These are phyloP conservation scores for Teratosphaeria gauchensis DNA, from an alignment of 2,329 filamentous ascomycete species.

Conservation along the genomic window DNA sequence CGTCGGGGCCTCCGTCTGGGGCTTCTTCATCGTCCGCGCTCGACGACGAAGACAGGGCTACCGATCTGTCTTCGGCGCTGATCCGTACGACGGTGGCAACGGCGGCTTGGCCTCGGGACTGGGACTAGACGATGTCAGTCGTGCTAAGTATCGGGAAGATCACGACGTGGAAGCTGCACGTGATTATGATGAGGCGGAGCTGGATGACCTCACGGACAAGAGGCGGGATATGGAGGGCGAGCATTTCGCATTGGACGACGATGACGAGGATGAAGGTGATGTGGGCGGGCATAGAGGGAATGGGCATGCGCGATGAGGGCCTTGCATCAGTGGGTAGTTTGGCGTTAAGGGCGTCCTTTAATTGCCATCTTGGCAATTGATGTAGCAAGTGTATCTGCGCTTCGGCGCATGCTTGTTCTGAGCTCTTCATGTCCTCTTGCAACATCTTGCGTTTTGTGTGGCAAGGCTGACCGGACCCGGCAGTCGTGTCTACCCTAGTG, in stretches of 20 bases:
- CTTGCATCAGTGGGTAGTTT: neutral
- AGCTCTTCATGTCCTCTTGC: neutral
- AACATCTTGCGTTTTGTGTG: neutral
- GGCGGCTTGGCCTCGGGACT: constrained; percentile 37
- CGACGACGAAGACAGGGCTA: constrained; percentile 41
- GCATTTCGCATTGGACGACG: constrained; percentile 14
- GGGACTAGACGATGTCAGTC: constrained; percentile 27
- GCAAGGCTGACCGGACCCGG: neutral
- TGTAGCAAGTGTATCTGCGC: neutral
- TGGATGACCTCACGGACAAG: constrained; percentile 40
- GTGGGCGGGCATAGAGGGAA: constrained; percentile 3
- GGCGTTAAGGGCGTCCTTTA: neutral
- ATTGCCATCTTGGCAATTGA: neutral
- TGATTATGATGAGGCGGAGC: constrained; percentile 51
- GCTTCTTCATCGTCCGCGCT: constrained; percentile 55
- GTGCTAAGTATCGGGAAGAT: constrained; percentile 8
- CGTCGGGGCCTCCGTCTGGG: constrained; percentile 63
- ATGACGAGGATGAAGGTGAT: constrained; percentile 6
- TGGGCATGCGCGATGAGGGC: constrained; percentile 5
- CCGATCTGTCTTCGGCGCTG: constrained; percentile 29
- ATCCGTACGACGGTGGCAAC: constrained; percentile 27
- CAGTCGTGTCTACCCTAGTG: too few species aligned
- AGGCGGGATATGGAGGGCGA: constrained; percentile 6
- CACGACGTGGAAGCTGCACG: constrained; percentile 48
- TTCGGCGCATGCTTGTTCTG: neutral